Evolutionary conservation across 2,329 filamentous ascomycete genomes (phyloP), one percentile per base, ranked within the genome.

Genomic region (Calonectria hongkongensis): DNA sequence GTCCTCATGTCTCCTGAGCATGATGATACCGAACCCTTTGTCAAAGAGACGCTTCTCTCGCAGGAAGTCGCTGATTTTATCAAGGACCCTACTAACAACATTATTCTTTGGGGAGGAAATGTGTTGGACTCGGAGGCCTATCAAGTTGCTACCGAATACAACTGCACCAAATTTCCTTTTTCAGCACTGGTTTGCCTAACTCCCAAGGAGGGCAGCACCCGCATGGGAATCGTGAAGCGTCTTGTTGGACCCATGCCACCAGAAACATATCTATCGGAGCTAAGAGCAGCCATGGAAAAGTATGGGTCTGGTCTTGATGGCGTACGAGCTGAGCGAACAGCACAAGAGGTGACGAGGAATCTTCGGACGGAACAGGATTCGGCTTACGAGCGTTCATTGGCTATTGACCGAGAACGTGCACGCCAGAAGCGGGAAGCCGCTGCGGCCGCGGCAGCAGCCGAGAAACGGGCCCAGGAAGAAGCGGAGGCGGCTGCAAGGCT

Each of bases 71-170:
- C 92, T 13, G 86, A 88, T 7, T 98, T 95, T 79, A 84, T 98
- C 78, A 93, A 92, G 75, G 90, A 96, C 72, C 91, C 94, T 0
- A 84, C 88, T 41, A 95, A 95, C 83, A 94, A 96, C 81, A 90
- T 98, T 36, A 87, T 98, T 43, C 85, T 99, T 3, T 99, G 97
- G 97, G 95, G 94, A 48, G 97, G 97, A 58, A 98, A 95, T 78
- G 94, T 98, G 0, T 91, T 95, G 75, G 97, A 99, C 82, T 94
- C 95, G 3, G 97, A 99, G 85, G 95, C 96, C 6, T 98, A 97
- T 83, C 95, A 98, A 82, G 95, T 98, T 48, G 92, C 95, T n/a
- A 90, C 91, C 15, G 95, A 96, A 56, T 91, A 98, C 74, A 93
- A 93, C 78, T 97, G 94, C 83, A 98, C 95, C 72, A 98, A 97